Conservation (phyloP, 352 stramenopile species). For the Phytophthora pseudosyringae region DNA sequence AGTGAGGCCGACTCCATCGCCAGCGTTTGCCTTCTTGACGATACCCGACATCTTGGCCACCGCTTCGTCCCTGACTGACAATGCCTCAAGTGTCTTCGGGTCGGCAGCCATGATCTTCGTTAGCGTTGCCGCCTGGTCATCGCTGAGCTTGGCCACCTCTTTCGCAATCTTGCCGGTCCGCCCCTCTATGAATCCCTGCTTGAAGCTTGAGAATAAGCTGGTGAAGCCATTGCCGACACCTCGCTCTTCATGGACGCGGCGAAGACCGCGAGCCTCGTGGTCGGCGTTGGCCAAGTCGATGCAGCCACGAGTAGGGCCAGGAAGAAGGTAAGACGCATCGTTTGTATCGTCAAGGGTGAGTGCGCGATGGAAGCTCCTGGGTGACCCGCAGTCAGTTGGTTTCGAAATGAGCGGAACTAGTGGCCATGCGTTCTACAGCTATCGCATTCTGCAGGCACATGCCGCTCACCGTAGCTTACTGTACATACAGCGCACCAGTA, state of each 20-base stretch:
- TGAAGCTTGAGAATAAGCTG: not conserved
- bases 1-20: not conserved
- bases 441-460: too few species aligned
- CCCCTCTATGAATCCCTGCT: not conserved
- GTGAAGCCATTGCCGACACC: not conserved
- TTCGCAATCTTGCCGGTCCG: not conserved
- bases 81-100: not conserved
- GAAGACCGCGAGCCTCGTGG: not conserved
- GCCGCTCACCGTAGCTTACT: too few species aligned
- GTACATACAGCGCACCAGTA: too few species aligned
- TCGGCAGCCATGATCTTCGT: not conserved
- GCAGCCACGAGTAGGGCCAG: not conserved
- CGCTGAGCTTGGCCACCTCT: not conserved
- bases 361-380: too few species aligned
- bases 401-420: not conserved
- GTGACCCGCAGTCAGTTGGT: not conserved
- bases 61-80: not conserved
- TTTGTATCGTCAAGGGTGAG: too few species aligned
- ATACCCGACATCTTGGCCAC: not conserved
- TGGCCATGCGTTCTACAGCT: too few species aligned
- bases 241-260: not conserved
- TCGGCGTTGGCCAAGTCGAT: not conserved
- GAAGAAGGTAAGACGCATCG: not conserved
- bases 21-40: constrained; percentile 3
- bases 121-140: not conserved